phyloP scores from a whole-genome alignment of 2,329 filamentous ascomycete genomes.

The Colletotrichum sp. region DNA sequence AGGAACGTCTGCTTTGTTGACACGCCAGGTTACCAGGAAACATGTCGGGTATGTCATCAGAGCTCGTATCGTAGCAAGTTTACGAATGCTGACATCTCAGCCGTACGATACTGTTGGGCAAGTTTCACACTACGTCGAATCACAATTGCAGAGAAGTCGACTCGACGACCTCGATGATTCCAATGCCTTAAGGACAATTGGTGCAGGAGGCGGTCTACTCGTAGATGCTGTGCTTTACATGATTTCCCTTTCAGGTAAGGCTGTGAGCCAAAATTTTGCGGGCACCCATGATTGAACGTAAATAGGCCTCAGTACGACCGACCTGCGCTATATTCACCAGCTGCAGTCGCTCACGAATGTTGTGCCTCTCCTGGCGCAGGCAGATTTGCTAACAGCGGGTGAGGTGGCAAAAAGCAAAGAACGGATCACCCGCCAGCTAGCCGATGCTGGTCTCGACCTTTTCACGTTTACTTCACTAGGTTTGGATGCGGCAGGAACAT shows the following conservation, averaged over 20 bases:
- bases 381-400: slow-evolving; percentile 68
- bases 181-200: slow-evolving; percentile 78
- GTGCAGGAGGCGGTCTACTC: slow-evolving; percentile 80
- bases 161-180: slow-evolving; percentile 66
- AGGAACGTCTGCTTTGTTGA: slow-evolving; percentile 95
- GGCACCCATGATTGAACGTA: slow-evolving; percentile 40
- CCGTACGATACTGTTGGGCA: slow-evolving; percentile 61
- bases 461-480: slow-evolving; percentile 67
- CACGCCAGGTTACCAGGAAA: slow-evolving; percentile 68
- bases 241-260: slow-evolving; percentile 68
- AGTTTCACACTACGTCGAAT: slow-evolving; percentile 75
- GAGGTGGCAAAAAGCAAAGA: slow-evolving; percentile 65
- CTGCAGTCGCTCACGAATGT: slow-evolving; percentile 80
- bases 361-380: slow-evolving; percentile 79
- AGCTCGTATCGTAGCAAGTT: not conserved
- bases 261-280: slow-evolving; percentile 38
- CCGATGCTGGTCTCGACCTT: slow-evolving; percentile 60
- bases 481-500: slow-evolving; percentile 26
- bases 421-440: slow-evolving; percentile 59
- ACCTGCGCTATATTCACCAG: slow-evolving; percentile 73
- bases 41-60: slow-evolving; percentile 51
- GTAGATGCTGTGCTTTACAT: slow-evolving; percentile 89
- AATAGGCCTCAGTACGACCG: slow-evolving; percentile 35
- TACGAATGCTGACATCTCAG: slow-evolving; percentile 6
- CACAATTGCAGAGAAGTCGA: slow-evolving; percentile 67